Evolutionary conservation across 2,329 filamentous ascomycete genomes (phyloP), one percentile per base, ranked within the genome.

Genomic region (Cladosporium sp.): DNA sequence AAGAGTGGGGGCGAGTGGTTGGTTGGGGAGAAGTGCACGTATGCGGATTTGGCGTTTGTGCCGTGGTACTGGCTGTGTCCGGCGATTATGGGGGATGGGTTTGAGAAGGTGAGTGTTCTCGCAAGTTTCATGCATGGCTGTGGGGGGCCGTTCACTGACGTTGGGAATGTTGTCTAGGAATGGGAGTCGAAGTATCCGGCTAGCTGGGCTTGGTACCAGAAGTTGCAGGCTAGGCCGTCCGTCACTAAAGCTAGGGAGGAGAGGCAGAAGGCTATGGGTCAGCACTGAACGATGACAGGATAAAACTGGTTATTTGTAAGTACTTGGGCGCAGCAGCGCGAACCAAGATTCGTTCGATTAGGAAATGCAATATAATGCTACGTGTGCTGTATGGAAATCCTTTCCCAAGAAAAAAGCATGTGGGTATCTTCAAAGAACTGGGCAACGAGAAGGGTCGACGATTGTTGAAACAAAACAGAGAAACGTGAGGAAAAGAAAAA

Each of bases 11-110:
- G 73, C 14, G 67, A 77, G 34, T 83, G 76, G 66, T 73, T 84
- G 15, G 78, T 82, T 0, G 81, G 81, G 21, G 77, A 79, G 51
- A 82, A 80, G 67, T 73, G 72, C 65, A 80, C 77, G 5, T 82
- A 79, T 72, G 80, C 74, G 5, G 81, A 83, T 68, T 70, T 80
- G 12, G 68, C 75, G 10, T 83, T 81, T 67, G 68, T 79, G 59
- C 71, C 78, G 6, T 83, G 80, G 79, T 74, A 74, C 66, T 73
- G 71, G 71, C 61, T 74, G 41, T 58, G 71, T 36, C 14, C 58
- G 74, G 59, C 74, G 73, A 47, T 75, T 5, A 69, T 73, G 65
- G 74, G 71, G 26, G 71, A 74, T 58, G 70, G 68, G 12, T 73
- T 72, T 58, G 64, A 54, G 30, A 55, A 59, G 57, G 57, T 59